Conservation (phyloP, 768 basidiomycete species). For the Mycena metata region DNA sequence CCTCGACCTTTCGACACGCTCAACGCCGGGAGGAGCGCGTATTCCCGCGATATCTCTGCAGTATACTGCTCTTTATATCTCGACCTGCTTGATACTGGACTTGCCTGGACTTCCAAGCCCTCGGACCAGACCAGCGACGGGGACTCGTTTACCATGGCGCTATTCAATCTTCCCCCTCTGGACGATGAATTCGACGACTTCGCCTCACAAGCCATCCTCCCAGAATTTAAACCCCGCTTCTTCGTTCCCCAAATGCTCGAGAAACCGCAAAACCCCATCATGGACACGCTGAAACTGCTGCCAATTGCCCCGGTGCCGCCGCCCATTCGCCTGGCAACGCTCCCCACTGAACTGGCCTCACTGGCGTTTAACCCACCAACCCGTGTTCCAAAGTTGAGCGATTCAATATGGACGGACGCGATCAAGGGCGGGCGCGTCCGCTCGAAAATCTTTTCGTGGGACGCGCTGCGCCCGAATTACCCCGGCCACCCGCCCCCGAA, state of each 20-base stretch:
- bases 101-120: too few relatives aligned
- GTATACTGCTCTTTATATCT: too few relatives aligned
- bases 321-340: slow-evolving; percentile 28
- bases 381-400: slow-evolving; percentile 18
- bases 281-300: slow-evolving; percentile 64
- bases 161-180: slow-evolving; percentile 26
- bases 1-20: too few relatives aligned
- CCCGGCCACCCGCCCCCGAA: slow-evolving; percentile 51
- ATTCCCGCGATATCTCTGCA: not conserved
- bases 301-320: slow-evolving; percentile 27
- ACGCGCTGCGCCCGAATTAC: slow-evolving; percentile 59
- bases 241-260: slow-evolving; percentile 76
- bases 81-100: too few relatives aligned
- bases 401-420: slow-evolving; percentile 35
- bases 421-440: slow-evolving; percentile 15
- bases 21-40: slow-evolving; percentile 1
- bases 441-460: slow-evolving; percentile 71
- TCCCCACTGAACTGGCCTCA: slow-evolving; percentile 50
- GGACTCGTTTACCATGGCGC: slow-evolving; percentile 2
- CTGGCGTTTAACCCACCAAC: slow-evolving; percentile 34
- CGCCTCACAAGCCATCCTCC: slow-evolving; percentile 47
- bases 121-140: too few relatives aligned
- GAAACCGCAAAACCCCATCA: slow-evolving; percentile 83
- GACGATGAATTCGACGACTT: slow-evolving; percentile 31
- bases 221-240: slow-evolving; percentile 62